phyloP scores from a whole-genome alignment of 768 basidiomycete species.

The Mycena filopes region DNA sequence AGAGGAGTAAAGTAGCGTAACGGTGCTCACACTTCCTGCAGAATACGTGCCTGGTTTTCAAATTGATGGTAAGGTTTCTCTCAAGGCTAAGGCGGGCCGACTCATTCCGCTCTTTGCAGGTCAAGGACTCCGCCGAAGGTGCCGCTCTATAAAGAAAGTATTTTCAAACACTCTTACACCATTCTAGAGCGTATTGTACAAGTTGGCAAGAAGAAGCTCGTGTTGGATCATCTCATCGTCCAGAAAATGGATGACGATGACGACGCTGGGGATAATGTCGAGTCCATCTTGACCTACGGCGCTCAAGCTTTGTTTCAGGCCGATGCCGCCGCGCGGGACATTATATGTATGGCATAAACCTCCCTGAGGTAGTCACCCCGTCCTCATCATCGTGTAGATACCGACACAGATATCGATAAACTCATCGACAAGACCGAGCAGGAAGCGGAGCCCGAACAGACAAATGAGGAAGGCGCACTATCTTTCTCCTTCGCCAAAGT shows the following conservation, averaged over 20 bases:
- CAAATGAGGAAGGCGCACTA: slow-evolving; percentile 60
- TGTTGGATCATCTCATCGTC: slow-evolving; percentile 94
- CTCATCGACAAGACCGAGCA: slow-evolving; percentile 88
- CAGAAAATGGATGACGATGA: slow-evolving; percentile 94
- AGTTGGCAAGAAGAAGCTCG: slow-evolving; percentile 94
- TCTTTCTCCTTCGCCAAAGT: slow-evolving; percentile 92
- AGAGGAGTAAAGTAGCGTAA: too few species aligned
- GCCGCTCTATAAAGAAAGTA: slow-evolving; percentile 22
- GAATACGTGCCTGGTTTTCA: slow-evolving; percentile 95
- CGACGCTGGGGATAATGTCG: slow-evolving; percentile 80
- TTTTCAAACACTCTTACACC: neutral
- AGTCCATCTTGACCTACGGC: slow-evolving; percentile 89
- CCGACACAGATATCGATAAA: slow-evolving; percentile 84
- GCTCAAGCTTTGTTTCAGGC: slow-evolving; percentile 87
- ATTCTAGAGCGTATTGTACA: slow-evolving; percentile 88
- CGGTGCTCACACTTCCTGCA: slow-evolving; percentile 77
- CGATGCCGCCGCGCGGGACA: slow-evolving; percentile 68
- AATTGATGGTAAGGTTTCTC: slow-evolving; percentile 71
- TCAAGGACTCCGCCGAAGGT: slow-evolving; percentile 94
- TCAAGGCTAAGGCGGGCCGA: too few species aligned
- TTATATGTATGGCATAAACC: slow-evolving; percentile 62
- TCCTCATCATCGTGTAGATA: slow-evolving; percentile 56
- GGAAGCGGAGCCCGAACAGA: slow-evolving; percentile 68
- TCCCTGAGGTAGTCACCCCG: neutral
- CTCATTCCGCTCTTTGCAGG: slow-evolving; percentile 12